Percentiles rank a stretch among this genome's conserved stretches.
These are phyloP conservation scores for Xylaria curta DNA, from an alignment of 495 filamentous ascomycete species.

Conservation along the genomic window DNA sequence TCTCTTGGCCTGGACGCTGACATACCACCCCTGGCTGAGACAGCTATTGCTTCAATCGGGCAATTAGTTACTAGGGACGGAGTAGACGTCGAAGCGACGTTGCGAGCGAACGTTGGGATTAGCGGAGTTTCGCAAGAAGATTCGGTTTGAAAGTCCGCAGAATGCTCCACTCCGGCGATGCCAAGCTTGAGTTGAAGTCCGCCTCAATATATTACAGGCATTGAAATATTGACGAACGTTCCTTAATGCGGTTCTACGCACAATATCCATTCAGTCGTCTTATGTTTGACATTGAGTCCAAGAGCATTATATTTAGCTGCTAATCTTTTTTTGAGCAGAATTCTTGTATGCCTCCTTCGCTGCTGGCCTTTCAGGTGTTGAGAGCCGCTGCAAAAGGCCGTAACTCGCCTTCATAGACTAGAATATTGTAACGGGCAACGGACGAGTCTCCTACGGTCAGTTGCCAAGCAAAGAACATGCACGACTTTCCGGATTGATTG, in stretches of 20 bases:
- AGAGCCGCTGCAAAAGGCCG: background rate
- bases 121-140: slow-evolving; percentile 24
- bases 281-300: background rate
- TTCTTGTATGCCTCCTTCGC: background rate
- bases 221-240: background rate
- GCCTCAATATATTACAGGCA: background rate
- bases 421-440: too few species aligned
- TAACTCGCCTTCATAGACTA: background rate
- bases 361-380: background rate
- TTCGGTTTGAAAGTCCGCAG: slow-evolving; percentile 17
- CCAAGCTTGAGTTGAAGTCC: slow-evolving; percentile 17
- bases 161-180: slow-evolving; percentile 18
- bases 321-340: background rate
- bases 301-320: background rate
- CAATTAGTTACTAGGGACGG: background rate
- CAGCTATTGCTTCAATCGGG: background rate
- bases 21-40: background rate
- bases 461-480: too few species aligned
- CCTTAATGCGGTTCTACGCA: background rate
- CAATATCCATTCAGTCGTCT: background rate
- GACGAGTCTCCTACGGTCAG: too few species aligned
- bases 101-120: background rate
- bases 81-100: background rate
- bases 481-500: too few species aligned
- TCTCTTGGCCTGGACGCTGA: slow-evolving; percentile 35